Evolutionary conservation across 1,284 basidiomycete genomes (phyloP).

Genomic region (Caloboletus inedulis): DNA sequence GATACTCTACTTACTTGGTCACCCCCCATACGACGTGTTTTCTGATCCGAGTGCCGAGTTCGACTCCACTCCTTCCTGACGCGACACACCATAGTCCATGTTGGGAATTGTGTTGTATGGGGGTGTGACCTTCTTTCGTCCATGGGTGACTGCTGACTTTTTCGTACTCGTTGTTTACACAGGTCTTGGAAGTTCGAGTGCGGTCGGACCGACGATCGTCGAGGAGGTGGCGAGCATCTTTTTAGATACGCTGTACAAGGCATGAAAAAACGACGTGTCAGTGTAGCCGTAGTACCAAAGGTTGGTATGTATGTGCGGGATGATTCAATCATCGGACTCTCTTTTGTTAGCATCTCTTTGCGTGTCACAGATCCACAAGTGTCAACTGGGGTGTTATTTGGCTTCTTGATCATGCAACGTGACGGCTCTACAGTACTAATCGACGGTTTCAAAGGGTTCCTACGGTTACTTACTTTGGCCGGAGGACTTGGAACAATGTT

Average conservation of each 20-base stretch:
- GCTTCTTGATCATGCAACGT: no score
- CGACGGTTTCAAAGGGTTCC: no score
- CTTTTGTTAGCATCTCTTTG: no score
- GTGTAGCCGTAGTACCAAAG: no score
- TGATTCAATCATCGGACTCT: no score
- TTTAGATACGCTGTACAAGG: conserved; percentile 82
- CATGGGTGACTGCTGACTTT: background rate
- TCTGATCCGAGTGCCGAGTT: background rate
- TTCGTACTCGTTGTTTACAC: background rate
- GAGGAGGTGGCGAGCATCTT: conserved; percentile 80
- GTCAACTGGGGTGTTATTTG: no score
- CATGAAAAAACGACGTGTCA: conserved; percentile 34
- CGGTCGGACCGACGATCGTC: conserved; percentile 86
- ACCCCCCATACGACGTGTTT: background rate
- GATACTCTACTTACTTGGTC: background rate
- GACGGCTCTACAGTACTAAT: no score
- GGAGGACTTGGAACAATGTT: no score
- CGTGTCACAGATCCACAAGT: no score
- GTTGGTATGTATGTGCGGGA: no score
- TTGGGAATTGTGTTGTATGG: background rate
- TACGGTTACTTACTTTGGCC: no score
- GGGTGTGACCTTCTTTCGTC: background rate
- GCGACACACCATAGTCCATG: no score
- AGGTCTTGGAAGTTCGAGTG: conserved; percentile 88
- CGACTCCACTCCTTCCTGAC: background rate